Evolutionary conservation across 1,284 basidiomycete genomes (phyloP).

Genomic region (Vanrija sp.): DNA sequence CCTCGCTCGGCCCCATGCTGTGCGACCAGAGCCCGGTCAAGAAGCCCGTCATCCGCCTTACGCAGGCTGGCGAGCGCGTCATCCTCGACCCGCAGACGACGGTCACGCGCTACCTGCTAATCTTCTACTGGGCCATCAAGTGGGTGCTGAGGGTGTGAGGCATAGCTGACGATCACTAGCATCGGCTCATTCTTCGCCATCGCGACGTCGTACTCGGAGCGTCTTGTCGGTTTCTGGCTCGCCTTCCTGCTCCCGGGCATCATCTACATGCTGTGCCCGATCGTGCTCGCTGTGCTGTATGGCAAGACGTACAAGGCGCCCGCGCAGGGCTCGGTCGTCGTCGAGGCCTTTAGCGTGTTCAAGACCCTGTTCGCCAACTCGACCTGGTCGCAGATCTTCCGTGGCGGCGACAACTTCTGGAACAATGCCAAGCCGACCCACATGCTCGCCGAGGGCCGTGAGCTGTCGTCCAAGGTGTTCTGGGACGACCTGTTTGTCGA

Average conservation of each 20-base stretch:
- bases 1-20: conserved; percentile 44
- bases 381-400: conserved; percentile 18
- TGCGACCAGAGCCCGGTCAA: conserved; percentile 48
- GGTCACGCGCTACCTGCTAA: conserved; percentile 38
- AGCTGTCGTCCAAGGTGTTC: conserved; percentile 39
- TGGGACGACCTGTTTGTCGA: conserved; percentile 54
- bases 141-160: conserved; percentile 5
- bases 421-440: conserved; percentile 49
- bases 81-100: conserved; percentile 47
- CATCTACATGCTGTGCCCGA: conserved; percentile 50
- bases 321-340: conserved; percentile 52
- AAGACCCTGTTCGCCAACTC: conserved; percentile 24
- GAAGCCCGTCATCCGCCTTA: conserved; percentile 29
- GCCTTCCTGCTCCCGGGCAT: conserved; percentile 52
- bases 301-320: conserved; percentile 40
- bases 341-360: conserved; percentile 42
- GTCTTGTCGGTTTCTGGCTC: conserved; percentile 50
- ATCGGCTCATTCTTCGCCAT: conserved; percentile 38
- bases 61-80: conserved; percentile 42
- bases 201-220: conserved; percentile 42
- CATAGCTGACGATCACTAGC: conserved; percentile 21
- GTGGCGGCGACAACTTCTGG: conserved; percentile 49
- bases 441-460: conserved; percentile 19
- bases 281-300: conserved; percentile 37
- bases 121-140: conserved; percentile 35